Base-by-base conservation (phyloP, 2,329 filamentous ascomycete species). In the Aspergillus ochraceoroseus region DNA sequence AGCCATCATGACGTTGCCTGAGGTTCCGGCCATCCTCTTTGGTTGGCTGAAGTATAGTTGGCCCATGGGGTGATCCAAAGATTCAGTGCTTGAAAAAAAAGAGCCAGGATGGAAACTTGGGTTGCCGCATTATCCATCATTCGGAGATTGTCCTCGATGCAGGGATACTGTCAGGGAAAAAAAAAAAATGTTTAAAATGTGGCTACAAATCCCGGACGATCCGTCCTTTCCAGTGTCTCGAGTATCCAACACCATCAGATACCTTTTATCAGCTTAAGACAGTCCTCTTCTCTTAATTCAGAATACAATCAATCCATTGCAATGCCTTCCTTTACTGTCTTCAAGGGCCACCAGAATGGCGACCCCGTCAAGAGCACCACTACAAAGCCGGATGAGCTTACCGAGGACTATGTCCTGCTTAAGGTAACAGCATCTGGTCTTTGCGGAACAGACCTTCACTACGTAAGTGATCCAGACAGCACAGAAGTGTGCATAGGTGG, bases 381-480 rank as follows among this genome's bases (percentile, higher is more conserved):
- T 13, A 40, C 36, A n/a, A 36, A 37, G 18, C 42, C 42, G 2
- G 42, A 44, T 7, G 28, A 40, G 7, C 32, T 41, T 5, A 39
- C 28, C 1, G 42, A 29, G 7, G 42, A 41, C 29, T 28, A 41
- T 20, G 42, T 44, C 22, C 23, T 41, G 0, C 14, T 44, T 3
- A 34, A 30, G 13, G 42, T 44, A 12, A 44, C 37, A 2, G 42
- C 42, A 3, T 44, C 42, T 9, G 42, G 42, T n/a, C 26, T 44
- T 4, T 44, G 42, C 28, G 42, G 42, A 23, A 44, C 41, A 30
- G 41, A 44, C 27, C 27, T 44, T 2, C 41, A 40, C 32, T 44
- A 32, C 25, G 41, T 44, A 20, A 9, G 41, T 32, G 2, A 20
- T 2, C 23, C n/a, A n/a, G n/a, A n/a, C n/a, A n/a, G n/a, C n/a